A percentile compares a stretch with the other conserved stretches of the same genome.
These are phyloP conservation scores for Rachicladosporium sp. DNA, from an alignment of 2,329 filamentous ascomycete species.

Conservation along the genomic window DNA sequence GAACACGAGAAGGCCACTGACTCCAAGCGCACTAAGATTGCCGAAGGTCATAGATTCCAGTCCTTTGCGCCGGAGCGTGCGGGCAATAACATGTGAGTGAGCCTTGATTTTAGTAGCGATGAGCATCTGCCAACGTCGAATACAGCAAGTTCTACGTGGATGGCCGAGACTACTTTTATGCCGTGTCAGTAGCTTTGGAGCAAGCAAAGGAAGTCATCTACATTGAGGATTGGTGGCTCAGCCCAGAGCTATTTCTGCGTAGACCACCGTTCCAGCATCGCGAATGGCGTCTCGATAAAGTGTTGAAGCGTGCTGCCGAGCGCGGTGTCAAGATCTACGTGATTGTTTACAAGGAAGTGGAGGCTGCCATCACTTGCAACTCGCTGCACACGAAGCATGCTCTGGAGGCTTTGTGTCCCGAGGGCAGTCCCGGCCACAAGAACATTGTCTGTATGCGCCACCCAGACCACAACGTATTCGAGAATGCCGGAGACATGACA, in stretches of 20 bases:
- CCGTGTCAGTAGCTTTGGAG: conserved; percentile 82
- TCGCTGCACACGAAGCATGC: conserved; percentile 86
- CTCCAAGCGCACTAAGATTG: conserved; percentile 60
- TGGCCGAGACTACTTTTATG: conserved; percentile 86
- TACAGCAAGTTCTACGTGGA: conserved; percentile 85
- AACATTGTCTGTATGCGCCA: conserved; percentile 87
- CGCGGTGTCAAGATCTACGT: conserved; percentile 90
- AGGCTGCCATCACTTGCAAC: conserved; percentile 64
- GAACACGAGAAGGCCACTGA: conserved; percentile 78
- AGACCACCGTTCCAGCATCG: conserved; percentile 72
- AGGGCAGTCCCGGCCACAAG: conserved; percentile 68
- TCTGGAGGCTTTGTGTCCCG: conserved; percentile 63
- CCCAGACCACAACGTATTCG: conserved; percentile 87
- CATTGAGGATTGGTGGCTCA: conserved; percentile 95
- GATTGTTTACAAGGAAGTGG: conserved; percentile 76
- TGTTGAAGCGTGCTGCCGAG: conserved; percentile 80
- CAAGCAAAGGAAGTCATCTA: conserved; percentile 87
- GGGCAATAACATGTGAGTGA: conserved; percentile 48
- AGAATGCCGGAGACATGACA: conserved; percentile 90
- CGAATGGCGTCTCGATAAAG: conserved; percentile 74
- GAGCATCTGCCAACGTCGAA: conserved; percentile 26
- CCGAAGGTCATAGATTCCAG: conserved; percentile 67
- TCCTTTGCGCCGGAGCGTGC: conserved; percentile 82
- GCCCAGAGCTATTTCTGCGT: conserved; percentile 74
- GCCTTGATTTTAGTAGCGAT: no score